Evolutionary conservation across 2,329 filamentous ascomycete species (phyloP).

Genomic region (Verticillium longisporum): DNA sequence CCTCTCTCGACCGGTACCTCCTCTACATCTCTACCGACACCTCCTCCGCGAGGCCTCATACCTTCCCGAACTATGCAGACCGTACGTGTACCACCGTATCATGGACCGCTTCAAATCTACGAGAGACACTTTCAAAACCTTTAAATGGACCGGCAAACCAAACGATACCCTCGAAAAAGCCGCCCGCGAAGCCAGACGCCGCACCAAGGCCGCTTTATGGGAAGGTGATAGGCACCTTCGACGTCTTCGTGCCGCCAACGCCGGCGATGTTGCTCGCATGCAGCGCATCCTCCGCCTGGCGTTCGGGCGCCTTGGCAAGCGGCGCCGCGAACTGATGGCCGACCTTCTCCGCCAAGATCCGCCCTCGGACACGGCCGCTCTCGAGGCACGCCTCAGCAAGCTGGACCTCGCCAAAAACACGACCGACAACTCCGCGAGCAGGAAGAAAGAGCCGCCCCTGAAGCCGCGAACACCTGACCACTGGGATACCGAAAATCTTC

Average conservation of each 20-base stretch:
- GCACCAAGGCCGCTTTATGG: background rate
- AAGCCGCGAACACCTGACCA: conserved; percentile 31
- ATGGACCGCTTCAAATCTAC: conserved; percentile 33
- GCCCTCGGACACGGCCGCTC: conserved; percentile 30
- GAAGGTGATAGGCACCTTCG: conserved; percentile 23
- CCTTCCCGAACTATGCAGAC: conserved; percentile 44
- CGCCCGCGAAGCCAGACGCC: background rate
- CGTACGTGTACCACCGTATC: conserved; percentile 35
- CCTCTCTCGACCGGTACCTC: conserved; percentile 22
- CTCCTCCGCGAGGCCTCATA: conserved; percentile 56
- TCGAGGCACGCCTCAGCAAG: conserved; percentile 22
- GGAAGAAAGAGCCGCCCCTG: conserved; percentile 1
- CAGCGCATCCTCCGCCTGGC: conserved; percentile 37
- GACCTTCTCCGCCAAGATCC: conserved; percentile 28
- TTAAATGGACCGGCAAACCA: conserved; percentile 12
- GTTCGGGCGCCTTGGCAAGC: conserved; percentile 46
- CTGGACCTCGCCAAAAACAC: background rate
- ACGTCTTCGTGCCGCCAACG: conserved; percentile 44
- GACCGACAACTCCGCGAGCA: background rate
- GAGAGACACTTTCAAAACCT: conserved; percentile 15
- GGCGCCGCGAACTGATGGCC: conserved; percentile 40
- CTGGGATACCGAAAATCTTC: conserved; percentile 42
- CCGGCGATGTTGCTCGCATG: conserved; percentile 41
- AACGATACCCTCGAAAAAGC: background rate
- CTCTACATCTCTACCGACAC: conserved; percentile 47